These are phyloP conservation scores for Aspergillus pseudonomiae DNA, from an alignment of 2,329 filamentous ascomycete genomes.

Conservation along the genomic window DNA sequence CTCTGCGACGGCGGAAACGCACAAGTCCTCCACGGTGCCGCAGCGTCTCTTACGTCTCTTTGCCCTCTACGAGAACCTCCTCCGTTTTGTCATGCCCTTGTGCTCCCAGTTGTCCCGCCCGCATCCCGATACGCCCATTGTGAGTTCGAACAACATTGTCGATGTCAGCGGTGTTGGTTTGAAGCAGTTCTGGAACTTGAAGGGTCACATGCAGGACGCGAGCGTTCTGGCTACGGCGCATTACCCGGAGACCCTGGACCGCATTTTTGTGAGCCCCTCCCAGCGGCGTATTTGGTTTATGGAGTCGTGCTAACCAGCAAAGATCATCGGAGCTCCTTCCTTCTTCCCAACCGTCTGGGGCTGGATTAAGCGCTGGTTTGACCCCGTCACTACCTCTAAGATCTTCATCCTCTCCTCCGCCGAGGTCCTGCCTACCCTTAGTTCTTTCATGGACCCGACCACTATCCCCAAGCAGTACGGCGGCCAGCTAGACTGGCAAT, in stretches of 20 bases:
- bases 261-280: conserved; percentile 63
- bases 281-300: neutral
- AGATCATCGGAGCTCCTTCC: conserved; percentile 83
- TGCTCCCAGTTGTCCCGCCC: conserved; percentile 78
- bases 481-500: conserved; percentile 80
- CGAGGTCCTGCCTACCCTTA: conserved; percentile 76
- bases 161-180: conserved; percentile 86
- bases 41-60: conserved; percentile 83
- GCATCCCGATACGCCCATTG: conserved; percentile 79
- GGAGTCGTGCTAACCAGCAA: neutral
- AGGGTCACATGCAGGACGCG: conserved; percentile 90
- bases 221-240: conserved; percentile 86
- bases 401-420: conserved; percentile 81
- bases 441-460: conserved; percentile 75
- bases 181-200: conserved; percentile 95
- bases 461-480: conserved; percentile 92
- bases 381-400: conserved; percentile 90
- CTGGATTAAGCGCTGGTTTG: conserved; percentile 95
- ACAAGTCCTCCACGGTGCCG: conserved; percentile 59
- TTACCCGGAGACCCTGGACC: conserved; percentile 90
- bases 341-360: conserved; percentile 92
- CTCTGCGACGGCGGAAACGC: conserved; percentile 59
- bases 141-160: conserved; percentile 91
- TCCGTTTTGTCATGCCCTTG: conserved; percentile 81
- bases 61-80: conserved; percentile 90